Percentiles rank a stretch among this genome's conserved stretches.
Conservation (phyloP, 192 early-diverging fungal species). For the Neocallimastix lanati region DNA sequence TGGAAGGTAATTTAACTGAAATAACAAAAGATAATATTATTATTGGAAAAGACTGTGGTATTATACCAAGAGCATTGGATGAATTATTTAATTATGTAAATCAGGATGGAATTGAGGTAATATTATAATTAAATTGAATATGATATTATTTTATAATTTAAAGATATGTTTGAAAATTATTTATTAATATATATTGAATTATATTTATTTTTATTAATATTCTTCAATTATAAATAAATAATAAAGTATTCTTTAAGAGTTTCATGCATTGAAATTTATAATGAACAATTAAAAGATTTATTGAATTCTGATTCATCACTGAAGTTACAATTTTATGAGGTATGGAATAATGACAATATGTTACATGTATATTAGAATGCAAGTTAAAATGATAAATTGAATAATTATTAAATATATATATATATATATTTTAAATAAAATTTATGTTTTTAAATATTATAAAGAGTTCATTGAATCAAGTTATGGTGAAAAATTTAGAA, state of each 20-base stretch:
- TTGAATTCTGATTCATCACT: conserved; percentile 20
- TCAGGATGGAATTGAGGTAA: conserved; percentile 8
- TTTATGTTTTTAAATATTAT: too few relatives aligned
- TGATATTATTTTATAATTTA: too few relatives aligned
- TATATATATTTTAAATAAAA: too few relatives aligned
- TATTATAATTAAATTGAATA: too few relatives aligned
- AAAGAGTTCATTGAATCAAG: conserved; percentile 48
- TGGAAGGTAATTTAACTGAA: conserved; percentile 71
- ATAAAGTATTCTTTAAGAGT: conserved; percentile 65
- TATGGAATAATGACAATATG: too few relatives aligned
- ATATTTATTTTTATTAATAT: too few relatives aligned
- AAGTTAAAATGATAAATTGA: too few relatives aligned
- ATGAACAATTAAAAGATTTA: conserved; percentile 82
- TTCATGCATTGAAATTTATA: conserved; percentile 68
- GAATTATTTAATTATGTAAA: conserved; percentile 60
- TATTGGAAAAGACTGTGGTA: conserved; percentile 19
- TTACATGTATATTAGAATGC: too few relatives aligned
- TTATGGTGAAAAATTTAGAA: conserved; percentile 65
- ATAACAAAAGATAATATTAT: conserved; percentile 15
- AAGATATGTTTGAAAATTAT: too few relatives aligned
- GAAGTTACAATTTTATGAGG: conserved; percentile 32
- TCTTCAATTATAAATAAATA: too few relatives aligned
- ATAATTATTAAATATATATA: too few relatives aligned
- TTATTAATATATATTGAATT: too few relatives aligned
- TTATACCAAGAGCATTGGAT: conserved; percentile 76